A percentile compares a stretch with the other conserved stretches of the same genome.
Conservation (phyloP, 2,329 filamentous ascomycete genomes). For the Huntiella moniliformis region DNA sequence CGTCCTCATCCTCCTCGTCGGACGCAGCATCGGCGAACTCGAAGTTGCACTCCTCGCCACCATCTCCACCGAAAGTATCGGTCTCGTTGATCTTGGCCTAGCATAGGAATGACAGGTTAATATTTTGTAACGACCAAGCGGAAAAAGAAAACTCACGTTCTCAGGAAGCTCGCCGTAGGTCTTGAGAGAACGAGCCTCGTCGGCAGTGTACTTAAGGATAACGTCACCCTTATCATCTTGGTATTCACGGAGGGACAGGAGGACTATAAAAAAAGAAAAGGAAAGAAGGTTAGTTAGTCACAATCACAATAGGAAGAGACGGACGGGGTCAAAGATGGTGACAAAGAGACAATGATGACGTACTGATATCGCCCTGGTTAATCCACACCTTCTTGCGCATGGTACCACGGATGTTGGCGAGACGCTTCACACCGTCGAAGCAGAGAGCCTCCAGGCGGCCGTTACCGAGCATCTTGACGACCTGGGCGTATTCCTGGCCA, state of each 20-base stretch:
- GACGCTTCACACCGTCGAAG: constrained; percentile 81
- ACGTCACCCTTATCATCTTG: constrained; percentile 94
- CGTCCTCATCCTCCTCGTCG: constrained; percentile 32
- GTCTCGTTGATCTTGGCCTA: constrained; percentile 98
- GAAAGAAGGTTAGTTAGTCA: neutral
- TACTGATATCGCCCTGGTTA: constrained; percentile 77
- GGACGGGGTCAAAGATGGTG: too few species aligned
- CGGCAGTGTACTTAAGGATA: constrained; percentile 87
- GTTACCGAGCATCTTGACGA: constrained; percentile 6
- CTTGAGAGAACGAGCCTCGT: constrained; percentile 89
- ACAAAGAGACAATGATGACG: neutral
- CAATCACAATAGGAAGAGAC: too few species aligned
- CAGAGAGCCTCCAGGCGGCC: constrained; percentile 81
- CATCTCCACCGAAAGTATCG: constrained; percentile 79
- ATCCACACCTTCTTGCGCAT: constrained; percentile 99
- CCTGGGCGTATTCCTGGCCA: constrained; percentile 46
- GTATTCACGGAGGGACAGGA: constrained; percentile 75
- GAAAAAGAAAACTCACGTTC: constrained; percentile 23
- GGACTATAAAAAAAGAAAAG: constrained; percentile 27
- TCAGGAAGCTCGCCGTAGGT: constrained; percentile 95
- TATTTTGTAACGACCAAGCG: neutral
- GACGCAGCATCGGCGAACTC: constrained; percentile 92
- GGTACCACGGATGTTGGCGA: constrained; percentile 27
- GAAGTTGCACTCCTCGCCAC: constrained; percentile 90
- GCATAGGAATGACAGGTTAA: neutral